Conservation (phyloP, 345 rosid genomes). For the Noccaea caerulescens region DNA sequence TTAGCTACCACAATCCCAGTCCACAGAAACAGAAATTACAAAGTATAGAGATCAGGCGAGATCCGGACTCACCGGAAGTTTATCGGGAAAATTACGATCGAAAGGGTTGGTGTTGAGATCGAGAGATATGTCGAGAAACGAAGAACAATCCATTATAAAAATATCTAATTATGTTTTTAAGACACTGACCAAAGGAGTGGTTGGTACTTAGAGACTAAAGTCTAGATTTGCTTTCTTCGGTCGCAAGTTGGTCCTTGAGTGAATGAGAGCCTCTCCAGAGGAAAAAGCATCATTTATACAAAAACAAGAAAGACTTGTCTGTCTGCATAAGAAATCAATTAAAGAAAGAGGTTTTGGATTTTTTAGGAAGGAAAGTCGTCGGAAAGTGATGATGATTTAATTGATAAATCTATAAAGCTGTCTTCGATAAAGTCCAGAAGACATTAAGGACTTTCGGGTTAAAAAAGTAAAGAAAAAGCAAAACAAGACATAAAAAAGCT, state of each 20-base stretch:
- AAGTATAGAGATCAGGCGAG: neutral
- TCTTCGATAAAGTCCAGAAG: conserved; percentile 35
- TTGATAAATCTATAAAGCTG: conserved; percentile 30
- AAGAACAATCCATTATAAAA: conserved; percentile 40
- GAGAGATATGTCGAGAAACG: conserved; percentile 57
- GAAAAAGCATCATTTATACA: conserved; percentile 25
- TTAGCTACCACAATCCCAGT: neutral
- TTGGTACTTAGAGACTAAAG: conserved; percentile 25
- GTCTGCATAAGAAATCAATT: neutral
- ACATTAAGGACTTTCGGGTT: conserved; percentile 26
- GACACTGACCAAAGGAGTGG: conserved; percentile 23
- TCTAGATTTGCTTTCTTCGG: conserved; percentile 33
- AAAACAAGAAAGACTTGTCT: neutral
- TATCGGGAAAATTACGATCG: conserved; percentile 19
- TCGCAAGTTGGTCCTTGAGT: conserved; percentile 40
- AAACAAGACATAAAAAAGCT: conserved; percentile 7
- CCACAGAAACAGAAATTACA: neutral
- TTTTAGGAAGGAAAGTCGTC: conserved; percentile 45
- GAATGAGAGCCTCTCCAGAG: conserved; percentile 35
- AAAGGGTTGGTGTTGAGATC: conserved; percentile 60
- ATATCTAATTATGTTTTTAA: neutral
- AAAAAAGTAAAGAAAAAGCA: neutral
- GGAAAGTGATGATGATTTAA: conserved; percentile 43
- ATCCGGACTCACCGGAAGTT: conserved; percentile 52
- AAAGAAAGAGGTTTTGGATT: conserved; percentile 22